Evolutionary conservation across 352 stramenopile species (phyloP), one percentile per base, ranked within the genome.

Genomic region (Phytophthora pinifolia): DNA sequence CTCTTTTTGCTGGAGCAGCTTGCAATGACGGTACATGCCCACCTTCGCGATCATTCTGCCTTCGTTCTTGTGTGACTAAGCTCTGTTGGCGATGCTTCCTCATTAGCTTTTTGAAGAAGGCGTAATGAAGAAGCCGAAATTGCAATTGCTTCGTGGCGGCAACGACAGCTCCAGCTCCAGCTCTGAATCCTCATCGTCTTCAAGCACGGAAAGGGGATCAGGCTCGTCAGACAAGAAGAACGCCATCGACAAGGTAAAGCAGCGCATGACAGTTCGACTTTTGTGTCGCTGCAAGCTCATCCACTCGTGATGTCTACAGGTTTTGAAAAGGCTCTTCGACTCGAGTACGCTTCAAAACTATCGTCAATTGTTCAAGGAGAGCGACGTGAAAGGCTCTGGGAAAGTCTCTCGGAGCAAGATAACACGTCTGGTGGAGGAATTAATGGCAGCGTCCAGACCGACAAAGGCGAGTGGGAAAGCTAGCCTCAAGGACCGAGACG

Each of bases 1-100:
- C 18, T 84, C 14, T 85, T 84, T 47, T 37, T 90, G 20, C 62
- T 90, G 5, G 74, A 90, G 34, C 77, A 90, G 35, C 56, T 90
- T 14, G 75, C 75, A 2, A 72, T 88, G 69, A 87, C 77, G 53
- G 76, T 88, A 58, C 5, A 47, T 54, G 2, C 30, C 17, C 22
- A 5, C 3, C 22, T 27, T 27, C 22, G 2, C 22, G 42, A 5
- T 13, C 18, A 14, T 31, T 32, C 38, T 55, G 22, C 10, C 30
- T 53, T 18, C 25, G 22, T 45, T 36, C 33, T 46, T 27, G 1
- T 27, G 2, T 27, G 22, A 5, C 22, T 27, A 27, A 27, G 22
- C 22, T 27, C 22, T 27, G 22, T 27, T 27, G 22, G 6, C 6
- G 22, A 27, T 27, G 22, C 14, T 12, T 36, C 10, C 33, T 48